Conservation (phyloP, 1,284 basidiomycete genomes). For the Polyporus tsugae region DNA sequence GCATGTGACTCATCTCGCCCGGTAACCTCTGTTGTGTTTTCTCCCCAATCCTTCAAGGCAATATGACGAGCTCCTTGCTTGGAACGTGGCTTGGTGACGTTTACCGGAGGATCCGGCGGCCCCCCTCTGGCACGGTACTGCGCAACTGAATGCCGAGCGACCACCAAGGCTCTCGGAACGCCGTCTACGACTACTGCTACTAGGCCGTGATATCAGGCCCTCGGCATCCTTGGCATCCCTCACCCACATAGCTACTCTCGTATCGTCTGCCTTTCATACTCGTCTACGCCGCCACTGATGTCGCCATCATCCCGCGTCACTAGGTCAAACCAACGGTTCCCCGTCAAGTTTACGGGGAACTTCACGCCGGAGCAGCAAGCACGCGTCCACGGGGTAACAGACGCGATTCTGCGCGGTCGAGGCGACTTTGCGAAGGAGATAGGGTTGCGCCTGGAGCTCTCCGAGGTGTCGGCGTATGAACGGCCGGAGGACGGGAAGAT, state of each 20-base stretch:
- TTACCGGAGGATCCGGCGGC: too few relatives aligned
- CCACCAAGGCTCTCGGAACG: too few relatives aligned
- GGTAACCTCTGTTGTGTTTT: too few relatives aligned
- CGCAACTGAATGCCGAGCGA: too few relatives aligned
- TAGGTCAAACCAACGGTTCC: not conserved
- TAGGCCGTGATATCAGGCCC: too few relatives aligned
- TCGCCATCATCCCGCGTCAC: not conserved
- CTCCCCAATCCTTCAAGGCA: too few relatives aligned
- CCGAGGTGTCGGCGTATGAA: not conserved
- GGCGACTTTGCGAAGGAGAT: not conserved
- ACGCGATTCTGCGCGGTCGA: not conserved
- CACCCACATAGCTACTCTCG: not conserved
- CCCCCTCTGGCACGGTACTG: too few relatives aligned
- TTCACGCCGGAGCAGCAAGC: not conserved
- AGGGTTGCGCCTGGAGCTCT: not conserved
- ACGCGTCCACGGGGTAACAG: not conserved
- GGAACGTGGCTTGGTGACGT: too few relatives aligned
- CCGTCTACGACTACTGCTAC: too few relatives aligned
- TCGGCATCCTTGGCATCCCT: not conserved
- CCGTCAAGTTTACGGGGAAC: not conserved
- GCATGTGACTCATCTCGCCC: too few relatives aligned
- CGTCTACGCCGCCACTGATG: not conserved
- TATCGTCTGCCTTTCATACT: not conserved
- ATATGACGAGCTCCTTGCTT: too few relatives aligned
- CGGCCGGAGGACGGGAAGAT: constrained; percentile 1